Base-by-base conservation (phyloP, 768 basidiomycete genomes). In the Lactarius evosmus region DNA sequence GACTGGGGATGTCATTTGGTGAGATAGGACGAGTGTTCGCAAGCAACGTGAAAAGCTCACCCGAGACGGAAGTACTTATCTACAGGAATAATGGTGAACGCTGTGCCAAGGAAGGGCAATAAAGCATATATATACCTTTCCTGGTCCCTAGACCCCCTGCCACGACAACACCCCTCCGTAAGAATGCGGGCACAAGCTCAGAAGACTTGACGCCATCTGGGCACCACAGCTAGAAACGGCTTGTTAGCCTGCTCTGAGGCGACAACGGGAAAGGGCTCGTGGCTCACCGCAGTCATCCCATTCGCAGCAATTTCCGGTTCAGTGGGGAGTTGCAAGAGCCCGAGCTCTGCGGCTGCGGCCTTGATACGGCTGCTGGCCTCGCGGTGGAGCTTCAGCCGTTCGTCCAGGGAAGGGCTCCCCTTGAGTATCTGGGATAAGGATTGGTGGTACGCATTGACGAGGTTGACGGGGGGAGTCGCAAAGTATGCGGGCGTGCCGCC, bases 11-110 rank as follows among this genome's bases (percentile, higher is more conserved):
- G 59, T 41, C 63, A 33, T n/a, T 25, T 30, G 56, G 36, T 52
- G 49, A 30, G 52, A 50, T 41, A 56, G 4, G 38, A 30, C 59
- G 14, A 27, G 50, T 7, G 62, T 51, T 60, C 33, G 61, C 34
- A 40, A 40, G 40, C 41, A 49, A 54, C 14, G 66, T 30, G 16
- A n/a, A 17, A 1, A 49, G 25, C 57, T 41, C 63, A 83, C 83
- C 94, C 95, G 59, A 97, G 86, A 56, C 95, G 88, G 87, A 96
- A 94, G 75, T 96, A 96, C 71, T 86, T 88, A 71, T 89, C 89
- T 90, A 66, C 29, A 66, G 27, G 60, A 32, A 12, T 19, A 46
- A 36, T 44, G 25, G 66, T 74, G 44, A 72, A 32, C 14, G 14
- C 41, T 38, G 32, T 54, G 33, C 54, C 56, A 38, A 25, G 51